phyloP scores from a whole-genome alignment of 768 basidiomycete genomes.

The Nidularia sp. region DNA sequence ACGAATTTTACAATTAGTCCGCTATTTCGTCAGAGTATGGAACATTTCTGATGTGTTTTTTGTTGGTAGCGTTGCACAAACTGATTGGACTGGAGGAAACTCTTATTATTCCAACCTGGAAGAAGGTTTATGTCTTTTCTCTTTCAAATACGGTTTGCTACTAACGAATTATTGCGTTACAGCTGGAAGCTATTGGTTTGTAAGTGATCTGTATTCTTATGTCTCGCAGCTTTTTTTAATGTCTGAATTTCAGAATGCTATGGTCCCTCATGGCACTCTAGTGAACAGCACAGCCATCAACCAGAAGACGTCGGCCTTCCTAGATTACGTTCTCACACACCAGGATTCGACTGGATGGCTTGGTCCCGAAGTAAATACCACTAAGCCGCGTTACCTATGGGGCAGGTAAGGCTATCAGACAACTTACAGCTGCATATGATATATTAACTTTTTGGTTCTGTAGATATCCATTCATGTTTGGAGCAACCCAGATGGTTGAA shows the following conservation, averaged over 20 bases:
- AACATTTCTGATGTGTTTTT: background rate
- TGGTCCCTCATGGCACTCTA: constrained; percentile 49
- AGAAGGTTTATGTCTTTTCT: constrained; percentile 24
- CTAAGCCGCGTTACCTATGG: constrained; percentile 51
- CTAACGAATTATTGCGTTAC: background rate
- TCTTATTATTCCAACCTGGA: constrained; percentile 37
- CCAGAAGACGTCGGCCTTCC: constrained; percentile 40
- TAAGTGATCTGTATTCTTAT: constrained; percentile 18
- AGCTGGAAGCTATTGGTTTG: constrained; percentile 62
- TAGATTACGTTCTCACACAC: constrained; percentile 45
- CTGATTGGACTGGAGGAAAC: constrained; percentile 37
- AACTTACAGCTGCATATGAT: background rate
- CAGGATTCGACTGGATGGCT: constrained; percentile 55
- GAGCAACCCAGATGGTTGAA: constrained; percentile 55
- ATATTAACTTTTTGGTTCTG: background rate
- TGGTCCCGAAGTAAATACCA: constrained; percentile 50
- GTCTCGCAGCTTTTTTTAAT: background rate
- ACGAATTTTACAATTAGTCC: constrained; percentile 38
- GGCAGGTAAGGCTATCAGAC: constrained; percentile 31
- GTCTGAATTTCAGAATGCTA: constrained; percentile 33
- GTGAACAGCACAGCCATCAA: constrained; percentile 41
- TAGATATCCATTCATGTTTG: constrained; percentile 57
- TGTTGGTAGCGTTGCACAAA: constrained; percentile 26
- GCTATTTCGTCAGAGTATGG: constrained; percentile 2
- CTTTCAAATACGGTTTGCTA: no score